Base-by-base conservation (phyloP, 345 rosid species). In the Rhodamnia rubescens region DNA sequence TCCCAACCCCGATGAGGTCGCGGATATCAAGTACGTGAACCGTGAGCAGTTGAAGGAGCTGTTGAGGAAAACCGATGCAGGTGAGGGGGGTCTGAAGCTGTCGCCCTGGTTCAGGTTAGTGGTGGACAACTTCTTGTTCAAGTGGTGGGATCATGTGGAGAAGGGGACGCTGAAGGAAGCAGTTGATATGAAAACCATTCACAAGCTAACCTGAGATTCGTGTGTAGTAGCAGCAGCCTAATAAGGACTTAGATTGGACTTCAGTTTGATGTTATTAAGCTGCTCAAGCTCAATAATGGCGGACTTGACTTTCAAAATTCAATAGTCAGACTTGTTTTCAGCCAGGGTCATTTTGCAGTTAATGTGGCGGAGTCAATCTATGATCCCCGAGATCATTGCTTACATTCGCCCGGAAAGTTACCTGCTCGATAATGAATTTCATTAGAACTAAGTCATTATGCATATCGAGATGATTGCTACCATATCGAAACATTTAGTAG, bases 51-150 rank as follows among this genome's bases (percentile, higher is more conserved):
- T 97, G 82, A 95, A 91, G 87, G 99, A 96, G 91, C 90, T 97
- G 54, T 75, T 97, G 92, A 93, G 92, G 90, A 95, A 95, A 90
- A 96, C 95, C 9, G 99, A 97, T 89, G 94, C 93, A 0, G 98
- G 98, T 5, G 98, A 97, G 86, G 98, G 88, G 40, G 96, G 93
- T 22, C 84, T 97, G 92, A 95, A 95, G 89, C 87, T 97, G 86
- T 94, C 98, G 15, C 98, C 99, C 7, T 96, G 98, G 99, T 97
- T 96, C 92, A 93, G 98, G 89, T 91, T 97, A 18, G 94, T 96
- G 6, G 98, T 94, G 36, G 99, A 97, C 84, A 93, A 97, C 88
- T 97, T 96, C 93, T 89, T 97, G 94, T 93, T 95, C 89, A 93
- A 93, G 82, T 96, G 98, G 99, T 97, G 99, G 99, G 98, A 97